Conservation (phyloP, 805 yeast genomes). For the Maudiozyma bulderi region DNA sequence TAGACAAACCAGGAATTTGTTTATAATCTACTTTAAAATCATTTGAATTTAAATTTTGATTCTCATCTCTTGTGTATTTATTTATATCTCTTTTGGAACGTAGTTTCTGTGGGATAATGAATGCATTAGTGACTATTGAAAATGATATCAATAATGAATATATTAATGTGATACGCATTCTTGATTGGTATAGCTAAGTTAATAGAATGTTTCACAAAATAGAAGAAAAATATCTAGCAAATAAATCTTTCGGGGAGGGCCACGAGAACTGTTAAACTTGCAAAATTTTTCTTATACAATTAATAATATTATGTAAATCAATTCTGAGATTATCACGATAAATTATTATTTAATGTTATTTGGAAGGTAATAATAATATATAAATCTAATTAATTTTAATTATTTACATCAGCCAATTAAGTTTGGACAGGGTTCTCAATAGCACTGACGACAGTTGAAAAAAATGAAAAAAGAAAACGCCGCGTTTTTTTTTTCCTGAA, state of each 20-base stretch:
- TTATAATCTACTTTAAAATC: constrained; percentile 21
- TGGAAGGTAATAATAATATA: neutral
- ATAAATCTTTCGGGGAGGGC: no score
- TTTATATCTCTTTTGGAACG: neutral
- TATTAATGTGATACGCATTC: neutral
- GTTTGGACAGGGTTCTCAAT: neutral
- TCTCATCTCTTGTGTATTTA: neutral
- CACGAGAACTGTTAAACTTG: no score
- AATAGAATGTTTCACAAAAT: no score
- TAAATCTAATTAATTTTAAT: neutral
- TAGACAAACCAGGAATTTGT: constrained; percentile 22
- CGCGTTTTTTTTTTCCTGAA: neutral
- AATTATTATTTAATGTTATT: no score
- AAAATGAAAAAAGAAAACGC: neutral
- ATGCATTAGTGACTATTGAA: neutral
- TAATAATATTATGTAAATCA: neutral
- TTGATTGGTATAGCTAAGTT: neutral
- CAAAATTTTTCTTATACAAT: no score
- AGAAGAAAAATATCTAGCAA: no score
- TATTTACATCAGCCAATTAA: neutral
- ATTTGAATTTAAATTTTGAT: neutral
- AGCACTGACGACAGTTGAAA: no score
- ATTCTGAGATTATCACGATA: neutral
- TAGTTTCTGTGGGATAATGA: neutral
- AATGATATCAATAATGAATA: neutral